Evolutionary conservation across 2,329 filamentous ascomycete species (phyloP).

Genomic region (Exophiala bonariae): DNA sequence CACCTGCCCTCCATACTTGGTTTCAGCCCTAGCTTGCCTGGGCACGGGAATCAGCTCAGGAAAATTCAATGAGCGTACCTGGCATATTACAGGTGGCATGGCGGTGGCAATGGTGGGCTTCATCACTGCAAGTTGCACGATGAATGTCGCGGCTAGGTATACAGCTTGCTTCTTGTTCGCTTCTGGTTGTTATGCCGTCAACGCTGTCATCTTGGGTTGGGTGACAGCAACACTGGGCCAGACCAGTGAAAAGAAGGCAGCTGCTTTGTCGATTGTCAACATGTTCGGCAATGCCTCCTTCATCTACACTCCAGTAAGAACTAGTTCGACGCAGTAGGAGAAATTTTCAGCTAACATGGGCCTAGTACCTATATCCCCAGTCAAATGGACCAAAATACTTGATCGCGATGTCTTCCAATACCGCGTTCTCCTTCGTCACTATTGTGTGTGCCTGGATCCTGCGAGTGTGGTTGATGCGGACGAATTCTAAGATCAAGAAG

Average conservation of each 20-base stretch:
- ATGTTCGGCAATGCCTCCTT: slow-evolving; percentile 35
- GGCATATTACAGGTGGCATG: slow-evolving; percentile 1
- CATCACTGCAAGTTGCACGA: slow-evolving; percentile 10
- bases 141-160: slow-evolving; percentile 32
- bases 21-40: slow-evolving; percentile 26
- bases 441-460: slow-evolving; percentile 7
- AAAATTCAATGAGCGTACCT: slow-evolving; percentile 36
- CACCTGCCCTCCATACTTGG: slow-evolving; percentile 40
- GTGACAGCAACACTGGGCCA: slow-evolving; percentile 41
- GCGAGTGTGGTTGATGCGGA: slow-evolving; percentile 5
- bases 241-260: slow-evolving; percentile 45
- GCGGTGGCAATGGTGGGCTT: not conserved
- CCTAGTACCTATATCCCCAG: not conserved
- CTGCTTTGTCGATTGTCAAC: slow-evolving; percentile 42
- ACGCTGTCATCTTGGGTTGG: slow-evolving; percentile 45
- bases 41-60: slow-evolving; percentile 27
- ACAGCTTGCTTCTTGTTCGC: slow-evolving; percentile 33
- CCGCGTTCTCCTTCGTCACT: slow-evolving; percentile 3
- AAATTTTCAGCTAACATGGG: not conserved
- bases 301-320: slow-evolving; percentile 5
- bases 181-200: slow-evolving; percentile 34
- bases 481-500: slow-evolving; percentile 3
- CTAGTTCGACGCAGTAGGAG: not conserved
- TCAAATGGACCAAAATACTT: slow-evolving; percentile 5
- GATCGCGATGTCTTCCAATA: slow-evolving; percentile 2